phyloP scores from a whole-genome alignment of 768 basidiomycete species.

The Stropharia rugosoannulata region DNA sequence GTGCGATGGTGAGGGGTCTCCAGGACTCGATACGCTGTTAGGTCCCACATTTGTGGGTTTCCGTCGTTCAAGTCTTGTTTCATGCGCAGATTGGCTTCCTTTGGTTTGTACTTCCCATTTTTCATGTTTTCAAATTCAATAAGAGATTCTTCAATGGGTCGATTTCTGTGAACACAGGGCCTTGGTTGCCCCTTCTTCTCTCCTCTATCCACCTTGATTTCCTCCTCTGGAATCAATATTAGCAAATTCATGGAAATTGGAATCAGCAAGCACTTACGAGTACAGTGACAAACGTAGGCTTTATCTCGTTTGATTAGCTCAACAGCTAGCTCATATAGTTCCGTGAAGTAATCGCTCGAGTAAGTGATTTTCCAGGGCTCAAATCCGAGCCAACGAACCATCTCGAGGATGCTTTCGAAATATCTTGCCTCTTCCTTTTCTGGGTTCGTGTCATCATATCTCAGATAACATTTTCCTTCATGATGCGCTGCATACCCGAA shows the following conservation, averaged over 20 bases:
- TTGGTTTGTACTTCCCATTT: slow-evolving; percentile 84
- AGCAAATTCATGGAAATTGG: background rate
- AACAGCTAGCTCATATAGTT: slow-evolving; percentile 82
- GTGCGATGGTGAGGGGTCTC: slow-evolving; percentile 92
- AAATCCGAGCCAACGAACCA: slow-evolving; percentile 93
- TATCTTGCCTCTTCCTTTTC: slow-evolving; percentile 96
- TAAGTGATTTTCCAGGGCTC: slow-evolving; percentile 99
- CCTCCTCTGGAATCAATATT: slow-evolving; percentile 63
- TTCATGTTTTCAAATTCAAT: slow-evolving; percentile 91
- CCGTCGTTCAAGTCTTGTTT: slow-evolving; percentile 92
- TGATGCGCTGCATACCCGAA: slow-evolving; percentile 98
- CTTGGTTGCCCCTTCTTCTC: slow-evolving; percentile 78
- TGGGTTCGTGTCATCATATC: slow-evolving; percentile 98
- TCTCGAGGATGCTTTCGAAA: slow-evolving; percentile 96
- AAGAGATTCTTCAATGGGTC: slow-evolving; percentile 87
- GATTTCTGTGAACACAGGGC: slow-evolving; percentile 83
- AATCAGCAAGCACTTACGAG: slow-evolving; percentile 56
- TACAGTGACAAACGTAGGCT: slow-evolving; percentile 96
- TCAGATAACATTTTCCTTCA: slow-evolving; percentile 89
- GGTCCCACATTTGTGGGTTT: slow-evolving; percentile 99
- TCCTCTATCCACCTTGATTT: slow-evolving; percentile 87
- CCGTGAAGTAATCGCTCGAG: slow-evolving; percentile 94
- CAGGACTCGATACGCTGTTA: slow-evolving; percentile 94
- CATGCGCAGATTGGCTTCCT: slow-evolving; percentile 94
- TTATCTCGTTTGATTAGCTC: slow-evolving; percentile 88